Evolutionary conservation across 2,329 filamentous ascomycete species (phyloP), one percentile per base, ranked within the genome.

Genomic region (Epichloe sp.): DNA sequence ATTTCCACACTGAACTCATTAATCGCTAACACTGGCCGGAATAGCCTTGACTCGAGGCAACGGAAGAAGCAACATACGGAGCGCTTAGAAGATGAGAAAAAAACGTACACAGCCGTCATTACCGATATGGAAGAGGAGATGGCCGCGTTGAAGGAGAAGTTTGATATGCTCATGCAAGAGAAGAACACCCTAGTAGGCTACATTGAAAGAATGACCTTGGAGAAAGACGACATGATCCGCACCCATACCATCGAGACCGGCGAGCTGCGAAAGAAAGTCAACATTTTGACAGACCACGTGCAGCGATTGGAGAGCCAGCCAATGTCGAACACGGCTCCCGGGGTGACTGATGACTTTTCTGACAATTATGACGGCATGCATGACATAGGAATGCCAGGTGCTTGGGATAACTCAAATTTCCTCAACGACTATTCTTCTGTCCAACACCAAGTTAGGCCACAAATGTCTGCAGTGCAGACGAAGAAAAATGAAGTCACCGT

Each of bases 41-140:
- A 36, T 11, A 95, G 88, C 58, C 85, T 98, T 61, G 91, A 97
- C 71, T 97, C 93, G 44, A 83, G 93, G 58, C 91, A 97, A 69
- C 84, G 93, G 61, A 98, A 97, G 78, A 97, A 97, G 80, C 86
- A 88, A 71, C 91, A 97, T 72, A 97, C 93, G 36, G 93, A 97
- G 72, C 84, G 93, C 60, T 80, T 97, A 44, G 93, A 97, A 68
- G 86, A 93, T 67, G 91, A 97, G 74, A 96, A 97, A 78, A 96
- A 96, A 75, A 80, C 86, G 53, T 94, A 82, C 73, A 86, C 84
- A 51, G 78, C 80, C 59, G 72, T 86, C 64, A 86, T 96, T 64
- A 79, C 72, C 58, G 78, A 84, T 51, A 76, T 96, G 63, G 87
- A 96, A 64, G 85, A 93, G 53, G 83, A 88, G 58, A 72, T 95